Conservation (phyloP, 495 filamentous ascomycete genomes). For the Tetracladium setigerum region DNA sequence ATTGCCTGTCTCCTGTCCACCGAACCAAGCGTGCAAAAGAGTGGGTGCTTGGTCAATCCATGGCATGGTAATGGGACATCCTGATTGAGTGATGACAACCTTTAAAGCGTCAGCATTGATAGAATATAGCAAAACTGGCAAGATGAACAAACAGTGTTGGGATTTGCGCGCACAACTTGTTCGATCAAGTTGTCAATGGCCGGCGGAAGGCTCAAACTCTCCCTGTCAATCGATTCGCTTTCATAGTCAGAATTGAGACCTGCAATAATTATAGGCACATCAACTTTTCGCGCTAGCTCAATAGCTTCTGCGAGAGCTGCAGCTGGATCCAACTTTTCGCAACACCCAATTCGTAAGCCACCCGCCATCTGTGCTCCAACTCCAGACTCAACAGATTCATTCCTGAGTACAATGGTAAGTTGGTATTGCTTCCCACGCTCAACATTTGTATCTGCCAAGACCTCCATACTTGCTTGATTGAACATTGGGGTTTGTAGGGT, state of each 20-base stretch:
- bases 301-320: conserved; percentile 40
- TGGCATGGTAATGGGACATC: conserved; percentile 43
- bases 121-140: conserved; percentile 31
- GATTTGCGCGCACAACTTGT: conserved; percentile 45
- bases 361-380: too few relatives aligned
- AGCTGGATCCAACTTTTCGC: conserved; percentile 39
- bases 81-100: conserved; percentile 51
- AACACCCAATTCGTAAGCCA: too few relatives aligned
- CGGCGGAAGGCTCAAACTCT: conserved; percentile 28
- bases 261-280: conserved; percentile 57
- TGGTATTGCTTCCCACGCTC: too few relatives aligned
- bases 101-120: conserved; percentile 58
- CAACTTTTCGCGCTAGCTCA: conserved; percentile 49
- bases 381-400: too few relatives aligned
- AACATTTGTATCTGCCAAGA: too few relatives aligned
- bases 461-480: too few relatives aligned
- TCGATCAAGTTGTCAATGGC: conserved; percentile 48
- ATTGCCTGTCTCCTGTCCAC: conserved; percentile 57
- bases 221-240: conserved; percentile 43
- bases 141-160: conserved; percentile 42
- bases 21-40: conserved; percentile 55
- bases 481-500: too few relatives aligned
- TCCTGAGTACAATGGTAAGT: too few relatives aligned
- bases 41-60: conserved; percentile 53
- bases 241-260: conserved; percentile 47